These are phyloP conservation scores for Fistulifera solaris DNA, from an alignment of 108 stramenopile species.

Conservation along the genomic window DNA sequence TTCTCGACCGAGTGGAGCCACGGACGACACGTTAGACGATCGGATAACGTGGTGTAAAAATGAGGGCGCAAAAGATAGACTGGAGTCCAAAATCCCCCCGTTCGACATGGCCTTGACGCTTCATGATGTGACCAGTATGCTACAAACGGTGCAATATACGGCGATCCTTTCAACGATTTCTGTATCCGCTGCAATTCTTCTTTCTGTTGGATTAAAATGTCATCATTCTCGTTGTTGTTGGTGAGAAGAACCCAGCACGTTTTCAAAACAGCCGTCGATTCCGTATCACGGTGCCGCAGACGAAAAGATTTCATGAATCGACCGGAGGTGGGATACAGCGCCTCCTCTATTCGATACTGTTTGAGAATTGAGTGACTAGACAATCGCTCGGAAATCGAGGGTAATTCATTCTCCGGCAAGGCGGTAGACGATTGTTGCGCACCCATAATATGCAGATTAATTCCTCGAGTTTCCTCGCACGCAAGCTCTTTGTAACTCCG, in stretches of 20 bases:
- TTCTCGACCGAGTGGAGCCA: conserved; percentile 89
- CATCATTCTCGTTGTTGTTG: not conserved
- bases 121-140: not conserved
- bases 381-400: too few relatives aligned
- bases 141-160: conserved; percentile 35
- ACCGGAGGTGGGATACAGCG: conserved; percentile 53
- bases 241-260: conserved; percentile 15
- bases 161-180: conserved; percentile 14
- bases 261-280: conserved; percentile 23
- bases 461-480: too few relatives aligned
- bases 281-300: conserved; percentile 37
- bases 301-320: conserved; percentile 76
- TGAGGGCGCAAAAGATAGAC: conserved; percentile 82
- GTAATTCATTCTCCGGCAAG: too few relatives aligned
- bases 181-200: conserved; percentile 26
- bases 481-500: too few relatives aligned
- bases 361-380: not conserved
- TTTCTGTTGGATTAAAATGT: conserved; percentile 4
- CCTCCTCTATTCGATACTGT: conserved; percentile 10
- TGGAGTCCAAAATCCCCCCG: conserved; percentile 16
- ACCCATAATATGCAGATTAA: too few relatives aligned
- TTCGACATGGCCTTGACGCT: not conserved
- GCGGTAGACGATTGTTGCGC: too few relatives aligned
- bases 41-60: conserved; percentile 77
- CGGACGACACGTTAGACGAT: conserved; percentile 90